Conservation (phyloP, 225 moss, liverwort and hornwort genomes). For the Marchantia polymorpha region DNA sequence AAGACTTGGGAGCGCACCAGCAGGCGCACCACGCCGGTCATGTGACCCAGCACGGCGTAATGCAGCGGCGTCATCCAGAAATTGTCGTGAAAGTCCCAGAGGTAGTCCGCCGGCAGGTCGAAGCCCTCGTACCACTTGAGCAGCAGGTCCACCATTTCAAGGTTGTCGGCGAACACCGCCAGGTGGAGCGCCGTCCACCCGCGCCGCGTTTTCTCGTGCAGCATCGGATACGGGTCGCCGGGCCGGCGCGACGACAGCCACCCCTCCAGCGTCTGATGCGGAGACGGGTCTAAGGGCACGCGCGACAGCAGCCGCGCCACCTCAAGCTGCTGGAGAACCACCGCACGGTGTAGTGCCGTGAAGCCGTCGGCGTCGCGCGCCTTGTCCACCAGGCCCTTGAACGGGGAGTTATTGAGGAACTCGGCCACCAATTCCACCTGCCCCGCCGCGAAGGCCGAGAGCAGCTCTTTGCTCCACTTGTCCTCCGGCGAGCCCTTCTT, state of each 20-base stretch:
- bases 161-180: conserved; percentile 26
- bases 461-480: conserved; percentile 31
- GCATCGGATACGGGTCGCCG: conserved; percentile 17
- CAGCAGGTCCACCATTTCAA: conserved; percentile 27
- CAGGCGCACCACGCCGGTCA: conserved; percentile 10
- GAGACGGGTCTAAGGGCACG: too few relatives aligned
- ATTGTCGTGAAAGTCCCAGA: conserved; percentile 40
- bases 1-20: conserved; percentile 24
- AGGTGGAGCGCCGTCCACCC: conserved; percentile 45
- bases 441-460: conserved; percentile 34
- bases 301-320: conserved; percentile 27
- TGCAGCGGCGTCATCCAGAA: conserved; percentile 44
- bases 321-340: conserved; percentile 24
- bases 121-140: conserved; percentile 16
- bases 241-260: conserved; percentile 5
- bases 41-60: conserved; percentile 37
- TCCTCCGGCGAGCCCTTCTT: conserved; percentile 10
- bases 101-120: not conserved
- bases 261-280: too few relatives aligned
- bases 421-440: conserved; percentile 21
- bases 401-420: conserved; percentile 26
- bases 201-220: conserved; percentile 36
- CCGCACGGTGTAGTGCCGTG: conserved; percentile 41
- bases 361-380: conserved; percentile 32
- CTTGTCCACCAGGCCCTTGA: conserved; percentile 12